phyloP scores from a whole-genome alignment of 345 rosid genomes.

The Anastatica hierochuntica region DNA sequence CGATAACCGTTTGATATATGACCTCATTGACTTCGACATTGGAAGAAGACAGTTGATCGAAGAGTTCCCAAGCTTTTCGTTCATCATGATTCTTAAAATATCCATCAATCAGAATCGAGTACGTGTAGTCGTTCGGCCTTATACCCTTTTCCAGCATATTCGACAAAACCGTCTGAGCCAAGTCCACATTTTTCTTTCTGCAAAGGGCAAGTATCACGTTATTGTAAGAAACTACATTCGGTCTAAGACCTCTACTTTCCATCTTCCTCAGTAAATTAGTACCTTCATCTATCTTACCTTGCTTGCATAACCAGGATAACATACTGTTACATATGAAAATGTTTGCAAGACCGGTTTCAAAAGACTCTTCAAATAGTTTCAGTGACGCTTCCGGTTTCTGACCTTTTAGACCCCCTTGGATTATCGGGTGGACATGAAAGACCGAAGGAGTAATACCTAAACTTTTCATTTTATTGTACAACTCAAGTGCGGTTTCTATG shows the following conservation, averaged over 20 bases:
- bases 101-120: constrained; percentile 55
- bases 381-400: constrained; percentile 34
- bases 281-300: constrained; percentile 48
- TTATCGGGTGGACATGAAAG: constrained; percentile 43
- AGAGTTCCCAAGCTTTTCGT: constrained; percentile 35
- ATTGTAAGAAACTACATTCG: constrained; percentile 52
- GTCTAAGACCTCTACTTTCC: constrained; percentile 33
- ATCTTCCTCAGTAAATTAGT: constrained; percentile 45
- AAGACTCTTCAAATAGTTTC: constrained; percentile 45
- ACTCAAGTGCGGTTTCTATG: constrained; percentile 46
- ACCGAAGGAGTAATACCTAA: constrained; percentile 37
- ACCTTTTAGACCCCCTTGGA: constrained; percentile 41
- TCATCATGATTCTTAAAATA: constrained; percentile 42
- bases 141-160: constrained; percentile 44
- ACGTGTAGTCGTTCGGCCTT: constrained; percentile 50
- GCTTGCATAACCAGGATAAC: constrained; percentile 48
- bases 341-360: constrained; percentile 42
- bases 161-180: constrained; percentile 35
- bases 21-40: constrained; percentile 42
- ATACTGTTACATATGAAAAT: constrained; percentile 47
- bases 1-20: constrained; percentile 44
- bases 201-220: constrained; percentile 29
- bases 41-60: constrained; percentile 40
- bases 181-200: constrained; percentile 35
- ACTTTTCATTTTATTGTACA: constrained; percentile 52